Evolutionary conservation across 1,139 yeast genomes (phyloP), one percentile per base, ranked within the genome.

Genomic region (Hansenula sp.): DNA sequence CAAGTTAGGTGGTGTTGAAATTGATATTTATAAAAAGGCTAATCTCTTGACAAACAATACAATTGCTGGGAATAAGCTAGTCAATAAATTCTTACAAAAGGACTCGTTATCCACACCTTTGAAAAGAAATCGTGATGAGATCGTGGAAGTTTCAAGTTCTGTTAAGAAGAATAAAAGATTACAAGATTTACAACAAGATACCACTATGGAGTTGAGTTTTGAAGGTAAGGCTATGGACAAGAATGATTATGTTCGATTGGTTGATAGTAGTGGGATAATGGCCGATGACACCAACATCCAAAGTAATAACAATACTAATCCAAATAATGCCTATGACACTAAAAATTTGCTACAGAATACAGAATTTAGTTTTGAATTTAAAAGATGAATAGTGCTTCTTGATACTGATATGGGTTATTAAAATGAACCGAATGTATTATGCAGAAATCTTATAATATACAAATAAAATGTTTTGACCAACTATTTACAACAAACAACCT

Each of bases 181-280:
- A 43, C 33, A 38, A 3, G 58, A 50, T 18, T 11, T 51, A 4
- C 43, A 41, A 33, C 52, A 53, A n/a, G 38, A 44, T 5, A 55
- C 53, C 3, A 54, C 58, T 1, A 57, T 57, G 59, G 73, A 68
- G 25, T 47, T 68, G 41, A 66, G 71, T 52, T 68, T 68, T 44
- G 73, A 68, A 49, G 73, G 73, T 9, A 68, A 68, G 46, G 73
- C 72, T 3, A 55, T 68, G 61, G 68, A 67, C 50, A 62, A 61
- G 43, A 65, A 65, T 45, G 73, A 68, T 51, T 51, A 67, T 17
- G 66, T 67, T 38, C 61, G 66, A 35, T 58, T 67, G 53, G 68
- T 67, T 11, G 71, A 67, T 44, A 43, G 49, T 21, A 41, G 48
- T 36, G 52, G 53, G 2, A 37, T 51, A 13, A 36, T 46, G 43